Evolutionary conservation across 192 early-diverging fungal species (phyloP).

Genomic region (Linnemannia elongata): DNA sequence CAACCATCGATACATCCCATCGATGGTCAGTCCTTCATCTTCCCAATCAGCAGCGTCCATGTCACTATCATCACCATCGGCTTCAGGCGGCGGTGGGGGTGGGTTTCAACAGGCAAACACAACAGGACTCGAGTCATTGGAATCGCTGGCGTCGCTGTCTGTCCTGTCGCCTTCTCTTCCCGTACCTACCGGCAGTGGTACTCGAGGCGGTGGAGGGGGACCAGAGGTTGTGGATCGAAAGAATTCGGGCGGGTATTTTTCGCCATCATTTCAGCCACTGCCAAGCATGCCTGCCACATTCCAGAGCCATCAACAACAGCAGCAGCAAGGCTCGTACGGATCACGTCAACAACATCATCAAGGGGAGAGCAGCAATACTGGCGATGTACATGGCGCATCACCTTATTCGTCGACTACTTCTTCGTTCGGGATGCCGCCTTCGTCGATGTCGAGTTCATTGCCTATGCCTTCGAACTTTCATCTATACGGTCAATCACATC

Average conservation of each 20-base stretch:
- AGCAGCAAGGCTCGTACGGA: background rate
- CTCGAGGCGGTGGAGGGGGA: background rate
- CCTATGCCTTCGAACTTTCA: background rate
- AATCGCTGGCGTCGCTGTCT: constrained; percentile 29
- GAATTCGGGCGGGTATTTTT: constrained; percentile 21
- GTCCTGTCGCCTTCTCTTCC: constrained; percentile 22
- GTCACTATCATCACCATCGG: background rate
- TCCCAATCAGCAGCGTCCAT: background rate
- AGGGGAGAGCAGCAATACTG: background rate
- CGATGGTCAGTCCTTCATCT: background rate
- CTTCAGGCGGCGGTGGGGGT: background rate
- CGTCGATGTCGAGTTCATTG: background rate
- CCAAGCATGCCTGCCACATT: constrained; percentile 15
- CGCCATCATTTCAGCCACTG: constrained; percentile 12
- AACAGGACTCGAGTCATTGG: constrained; percentile 27
- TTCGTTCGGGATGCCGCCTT: background rate
- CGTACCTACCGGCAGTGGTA: background rate
- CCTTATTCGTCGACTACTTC: no score
- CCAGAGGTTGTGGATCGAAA: background rate
- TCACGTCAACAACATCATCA: background rate
- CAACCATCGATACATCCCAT: background rate
- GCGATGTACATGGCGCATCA: background rate
- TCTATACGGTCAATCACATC: background rate
- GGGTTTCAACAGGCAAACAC: background rate
- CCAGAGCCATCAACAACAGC: constrained; percentile 14